Percentiles rank a stretch among this genome's conserved stretches.
Evolutionary conservation across 352 stramenopile genomes (phyloP).

Genomic region (Phytophthora palmivora): DNA sequence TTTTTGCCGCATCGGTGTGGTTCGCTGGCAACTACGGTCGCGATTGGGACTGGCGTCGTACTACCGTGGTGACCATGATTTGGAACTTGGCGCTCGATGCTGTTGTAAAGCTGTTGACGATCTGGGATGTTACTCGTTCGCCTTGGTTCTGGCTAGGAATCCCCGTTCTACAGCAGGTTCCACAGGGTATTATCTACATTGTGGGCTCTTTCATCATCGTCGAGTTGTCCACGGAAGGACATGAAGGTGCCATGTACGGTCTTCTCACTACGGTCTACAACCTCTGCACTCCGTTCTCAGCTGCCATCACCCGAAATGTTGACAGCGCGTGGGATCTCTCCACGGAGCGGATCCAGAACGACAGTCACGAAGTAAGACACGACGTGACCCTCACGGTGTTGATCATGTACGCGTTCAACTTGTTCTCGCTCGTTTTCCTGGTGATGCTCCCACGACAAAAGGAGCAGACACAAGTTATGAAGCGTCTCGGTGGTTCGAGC

Average conservation of each 20-base stretch:
- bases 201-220: constrained; percentile 66
- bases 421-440: constrained; percentile 60
- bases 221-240: constrained; percentile 59
- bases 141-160: constrained; percentile 62
- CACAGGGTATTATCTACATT: constrained; percentile 60
- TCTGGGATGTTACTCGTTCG: constrained; percentile 58
- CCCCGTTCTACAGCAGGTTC: constrained; percentile 56
- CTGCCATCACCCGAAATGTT: constrained; percentile 51
- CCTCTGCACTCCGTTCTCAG: constrained; percentile 51
- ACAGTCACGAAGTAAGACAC: constrained; percentile 46
- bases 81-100: constrained; percentile 48
- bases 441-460: constrained; percentile 72
- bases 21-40: constrained; percentile 60
- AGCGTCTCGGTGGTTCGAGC: constrained; percentile 60
- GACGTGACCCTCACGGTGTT: constrained; percentile 61
- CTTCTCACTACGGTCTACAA: constrained; percentile 73
- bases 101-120: constrained; percentile 46
- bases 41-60: constrained; percentile 64
- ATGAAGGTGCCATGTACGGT: constrained; percentile 72
- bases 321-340: constrained; percentile 48
- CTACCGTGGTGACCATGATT: constrained; percentile 41
- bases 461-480: constrained; percentile 68
- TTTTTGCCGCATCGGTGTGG: constrained; percentile 50
- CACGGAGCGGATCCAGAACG: constrained; percentile 61
- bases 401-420: constrained; percentile 61